phyloP scores from a whole-genome alignment of 768 basidiomycete species.

The Suillus variegatus region DNA sequence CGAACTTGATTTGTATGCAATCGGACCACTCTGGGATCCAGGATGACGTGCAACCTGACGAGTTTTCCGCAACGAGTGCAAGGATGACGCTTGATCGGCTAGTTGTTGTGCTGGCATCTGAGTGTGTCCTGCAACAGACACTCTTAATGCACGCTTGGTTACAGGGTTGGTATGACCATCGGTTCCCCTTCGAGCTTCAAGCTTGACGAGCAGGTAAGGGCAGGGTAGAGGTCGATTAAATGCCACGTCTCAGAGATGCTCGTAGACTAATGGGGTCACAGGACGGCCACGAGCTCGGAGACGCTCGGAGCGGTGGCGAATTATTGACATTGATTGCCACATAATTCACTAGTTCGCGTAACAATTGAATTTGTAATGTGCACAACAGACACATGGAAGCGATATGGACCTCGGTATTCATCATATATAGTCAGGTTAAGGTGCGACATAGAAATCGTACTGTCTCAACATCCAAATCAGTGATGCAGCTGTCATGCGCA shows the following conservation, averaged over 20 bases:
- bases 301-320: neutral
- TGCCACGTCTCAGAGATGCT: neutral
- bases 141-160: neutral
- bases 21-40: no score
- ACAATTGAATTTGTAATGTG: neutral
- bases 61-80: neutral
- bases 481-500: conserved; percentile 49
- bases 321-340: neutral
- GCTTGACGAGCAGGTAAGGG: neutral
- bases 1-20: neutral
- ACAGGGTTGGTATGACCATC: neutral
- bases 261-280: neutral
- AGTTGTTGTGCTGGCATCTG: conserved; percentile 1
- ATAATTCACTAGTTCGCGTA: neutral
- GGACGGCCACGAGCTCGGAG: neutral
- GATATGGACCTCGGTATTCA: neutral
- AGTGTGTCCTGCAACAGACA: neutral
- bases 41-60: neutral
- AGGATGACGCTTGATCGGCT: neutral
- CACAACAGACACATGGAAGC: neutral
- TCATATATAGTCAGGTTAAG: conserved; percentile 17
- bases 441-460: conserved; percentile 75
- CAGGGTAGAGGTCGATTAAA: neutral
- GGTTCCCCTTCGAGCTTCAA: neutral
- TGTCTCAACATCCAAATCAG: conserved; percentile 86